Conservation (phyloP, 2,329 filamentous ascomycete genomes). For the Kalaharituber pfeilii region DNA sequence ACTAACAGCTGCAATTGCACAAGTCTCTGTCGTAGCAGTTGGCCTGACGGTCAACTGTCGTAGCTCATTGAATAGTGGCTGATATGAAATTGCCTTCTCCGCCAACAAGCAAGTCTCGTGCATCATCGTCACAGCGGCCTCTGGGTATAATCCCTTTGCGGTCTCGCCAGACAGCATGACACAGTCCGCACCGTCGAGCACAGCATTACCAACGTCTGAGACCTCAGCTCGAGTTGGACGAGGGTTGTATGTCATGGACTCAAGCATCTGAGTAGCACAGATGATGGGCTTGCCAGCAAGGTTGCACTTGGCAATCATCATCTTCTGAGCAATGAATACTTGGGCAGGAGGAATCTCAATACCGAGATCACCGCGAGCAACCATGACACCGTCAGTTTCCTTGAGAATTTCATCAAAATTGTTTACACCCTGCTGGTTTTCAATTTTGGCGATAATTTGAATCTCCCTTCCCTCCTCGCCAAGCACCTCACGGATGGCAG, state of each 20-base stretch:
- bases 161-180: constrained; percentile 99
- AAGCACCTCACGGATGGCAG: constrained; percentile 75
- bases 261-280: constrained; percentile 98
- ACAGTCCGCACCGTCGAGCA: constrained; percentile 94
- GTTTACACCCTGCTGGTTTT: constrained; percentile 99
- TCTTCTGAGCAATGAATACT: constrained; percentile 99
- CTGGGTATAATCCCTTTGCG: constrained; percentile 89
- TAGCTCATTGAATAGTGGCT: constrained; percentile 91
- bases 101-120: constrained; percentile 92
- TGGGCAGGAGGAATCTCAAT: constrained; percentile 97
- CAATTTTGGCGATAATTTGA: constrained; percentile 99
- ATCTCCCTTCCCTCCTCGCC: constrained; percentile 87
- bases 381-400: constrained; percentile 98
- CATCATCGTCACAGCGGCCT: constrained; percentile 91
- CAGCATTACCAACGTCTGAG: constrained; percentile 93
- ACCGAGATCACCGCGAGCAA: constrained; percentile 92
- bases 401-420: constrained; percentile 96
- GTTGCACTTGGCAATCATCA: constrained; percentile 99
- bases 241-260: constrained; percentile 99
- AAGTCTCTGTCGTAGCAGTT: constrained; percentile 76
- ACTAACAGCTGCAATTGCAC: constrained; percentile 91
- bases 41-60: constrained; percentile 67
- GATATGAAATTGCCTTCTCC: constrained; percentile 92
- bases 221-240: constrained; percentile 96
- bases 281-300: constrained; percentile 97